Percentiles rank a stretch among this genome's conserved stretches.
phyloP scores from a whole-genome alignment of 768 basidiomycete species.

The Phlebiopsis gigantea region DNA sequence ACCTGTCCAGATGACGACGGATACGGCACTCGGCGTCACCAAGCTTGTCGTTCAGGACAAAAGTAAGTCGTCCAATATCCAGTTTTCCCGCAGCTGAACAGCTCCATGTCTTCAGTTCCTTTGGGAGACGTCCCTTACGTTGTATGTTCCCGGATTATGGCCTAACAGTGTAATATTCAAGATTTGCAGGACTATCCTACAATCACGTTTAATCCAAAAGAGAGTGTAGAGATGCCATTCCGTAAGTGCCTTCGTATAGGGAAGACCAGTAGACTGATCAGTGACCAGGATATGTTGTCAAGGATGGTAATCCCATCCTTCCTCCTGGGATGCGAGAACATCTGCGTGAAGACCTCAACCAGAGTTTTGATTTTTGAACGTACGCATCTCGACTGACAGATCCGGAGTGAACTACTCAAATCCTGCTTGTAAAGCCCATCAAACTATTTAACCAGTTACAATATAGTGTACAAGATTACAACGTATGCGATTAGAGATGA shows the following conservation, averaged over 20 bases:
- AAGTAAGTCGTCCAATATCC: slow-evolving; percentile 30
- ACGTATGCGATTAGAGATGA: neutral
- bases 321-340: slow-evolving; percentile 89
- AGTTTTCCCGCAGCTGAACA: neutral
- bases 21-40: slow-evolving; percentile 91
- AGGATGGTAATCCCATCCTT: slow-evolving; percentile 60
- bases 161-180: neutral
- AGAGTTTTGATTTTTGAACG: slow-evolving; percentile 74
- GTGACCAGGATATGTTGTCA: slow-evolving; percentile 39
- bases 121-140: slow-evolving; percentile 70
- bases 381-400: too few species aligned
- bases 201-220: slow-evolving; percentile 78
- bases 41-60: slow-evolving; percentile 76
- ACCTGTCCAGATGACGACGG: slow-evolving; percentile 94
- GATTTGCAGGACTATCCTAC: slow-evolving; percentile 75
- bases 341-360: slow-evolving; percentile 80
- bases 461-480: neutral
- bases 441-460: neutral
- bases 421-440: too few species aligned
- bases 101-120: slow-evolving; percentile 34
- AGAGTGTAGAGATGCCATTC: slow-evolving; percentile 99
- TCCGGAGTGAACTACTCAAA: too few species aligned
- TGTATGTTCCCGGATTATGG: slow-evolving; percentile 36
- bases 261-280: neutral
- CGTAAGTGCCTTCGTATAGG: slow-evolving; percentile 27